A percentile compares a stretch with the other conserved stretches of the same genome.
Evolutionary conservation across 768 basidiomycete species (phyloP).

Genomic region (Boletellus ananiceps): DNA sequence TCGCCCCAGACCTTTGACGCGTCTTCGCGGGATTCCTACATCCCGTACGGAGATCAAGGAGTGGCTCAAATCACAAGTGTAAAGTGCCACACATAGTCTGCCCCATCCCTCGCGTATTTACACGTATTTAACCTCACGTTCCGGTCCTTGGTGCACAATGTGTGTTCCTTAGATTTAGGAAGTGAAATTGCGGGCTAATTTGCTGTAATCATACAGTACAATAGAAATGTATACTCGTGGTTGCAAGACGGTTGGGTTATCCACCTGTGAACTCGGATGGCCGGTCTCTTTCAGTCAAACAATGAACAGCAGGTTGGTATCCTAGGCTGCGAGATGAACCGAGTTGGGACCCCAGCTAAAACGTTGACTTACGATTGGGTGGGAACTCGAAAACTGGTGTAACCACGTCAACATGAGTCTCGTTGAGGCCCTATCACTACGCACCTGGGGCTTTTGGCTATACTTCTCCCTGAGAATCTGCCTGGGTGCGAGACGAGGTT

Average conservation of each 20-base stretch:
- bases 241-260: background rate
- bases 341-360: background rate
- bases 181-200: background rate
- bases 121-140: background rate
- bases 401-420: constrained; percentile 6
- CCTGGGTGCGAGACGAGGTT: constrained; percentile 18
- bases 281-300: constrained; percentile 11
- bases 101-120: background rate
- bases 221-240: background rate
- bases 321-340: constrained; percentile 10
- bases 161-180: background rate
- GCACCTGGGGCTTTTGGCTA: constrained; percentile 52
- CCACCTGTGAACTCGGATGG: background rate
- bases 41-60: constrained; percentile 57
- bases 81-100: constrained; percentile 33
- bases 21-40: constrained; percentile 17
- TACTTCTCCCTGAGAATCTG: constrained; percentile 43
- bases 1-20: constrained; percentile 15
- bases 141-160: background rate
- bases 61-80: constrained; percentile 50
- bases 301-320: constrained; percentile 29
- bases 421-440: background rate
- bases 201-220: constrained; percentile 2
- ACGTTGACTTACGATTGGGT: constrained; percentile 37
- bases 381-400: constrained; percentile 37